Base-by-base conservation (phyloP, 2,329 filamentous ascomycete species). In the Fusarium ambrosium region DNA sequence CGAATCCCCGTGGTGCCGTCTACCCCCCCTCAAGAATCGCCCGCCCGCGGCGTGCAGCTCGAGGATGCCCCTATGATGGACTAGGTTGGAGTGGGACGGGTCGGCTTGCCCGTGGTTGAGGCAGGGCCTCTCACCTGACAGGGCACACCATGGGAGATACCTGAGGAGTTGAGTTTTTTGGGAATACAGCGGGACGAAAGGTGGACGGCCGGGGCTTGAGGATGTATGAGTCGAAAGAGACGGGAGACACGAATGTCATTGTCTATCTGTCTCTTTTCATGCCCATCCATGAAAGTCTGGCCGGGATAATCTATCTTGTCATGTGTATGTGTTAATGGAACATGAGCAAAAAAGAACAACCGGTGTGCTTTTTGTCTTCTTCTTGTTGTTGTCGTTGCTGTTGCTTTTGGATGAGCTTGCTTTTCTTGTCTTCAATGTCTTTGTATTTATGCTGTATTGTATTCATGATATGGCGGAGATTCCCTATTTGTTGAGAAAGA, bases 31-130 rank as follows among this genome's bases (percentile, higher is more conserved):
- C 66, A 70, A 51, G 82, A 84, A 32, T 69, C 74, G 53, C 80
- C 75, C 14, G 72, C 78, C 22, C 83, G 86, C n/a, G 87, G 87
- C 27, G 85, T 89, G 32, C 87, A 86, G 27, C 84, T 89, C 41
- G 87, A 88, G 71, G 87, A 89, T 76, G 85, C 84, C 76, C 85
- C 87, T 41, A 89, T 89, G 86, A 86, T 87, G 63, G 84, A 88
- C 73, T 88, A 86, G 78, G 66, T 70, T 56, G 58, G 62, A 58
- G 62, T 45, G 61, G 61, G 66, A 63, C 39, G 61, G 61, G 65
- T 62, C 43, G 43, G 63, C 65, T 37, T 69, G 69, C 64, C 69
- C 64, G 39, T 66, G 59, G 61, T 62, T 55, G 56, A 74, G 53
- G 53, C 43, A 59, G 66, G 70, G 51, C 39, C 69, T 63, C 58